Evolutionary conservation across 371 early-diverging fungal genomes (phyloP), one percentile per base, ranked within the genome.

Genomic region (Mucor circinelloides): DNA sequence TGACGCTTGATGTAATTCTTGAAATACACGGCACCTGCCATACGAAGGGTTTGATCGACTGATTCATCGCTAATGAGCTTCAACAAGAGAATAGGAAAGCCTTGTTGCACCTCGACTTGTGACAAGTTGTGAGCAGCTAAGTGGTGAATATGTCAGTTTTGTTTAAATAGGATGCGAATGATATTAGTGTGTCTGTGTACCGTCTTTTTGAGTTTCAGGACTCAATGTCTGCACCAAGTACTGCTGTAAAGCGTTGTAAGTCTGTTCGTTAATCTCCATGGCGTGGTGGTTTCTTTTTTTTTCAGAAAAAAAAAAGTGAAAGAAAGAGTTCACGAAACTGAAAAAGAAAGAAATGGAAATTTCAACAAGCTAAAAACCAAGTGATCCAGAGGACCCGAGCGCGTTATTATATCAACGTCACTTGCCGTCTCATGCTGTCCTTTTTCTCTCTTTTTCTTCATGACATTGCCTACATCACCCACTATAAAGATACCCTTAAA

Each of bases 1-100:
- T 91, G 76, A 64, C 92, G 88, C 67, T 93, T 93, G 69, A 97
- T 79, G 76, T 89, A 95, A 77, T 99, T 99, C 78, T 99, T 99
- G 78, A 99, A 97, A 69, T 92, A 91, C 38, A 99, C 75, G 19
- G 95, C 88, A 13, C 91, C 93, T 3, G 97, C 89, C 64, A 95
- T 89, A 40, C 95, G 88, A 13, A 94, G 78, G 36, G 85, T 86
- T 30, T 71, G 68, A 63, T 87, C 86, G n/a, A 76, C 78, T 1
- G 73, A 61, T 54, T 83, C 78, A 73, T 84, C 87, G 54, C 83
- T 83, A 60, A 94, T 86, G 19, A 96, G 74, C 70, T 88, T 83
- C 58, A 97, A 73, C 23, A 96, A 78, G 12, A 90, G 77, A 27
- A 93, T 69, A 12, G 92, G 85, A 74, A 95, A 96, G 30, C 90